Evolutionary conservation across 2,329 filamentous ascomycete species (phyloP).

Genomic region (Neonectria neomacrospora): DNA sequence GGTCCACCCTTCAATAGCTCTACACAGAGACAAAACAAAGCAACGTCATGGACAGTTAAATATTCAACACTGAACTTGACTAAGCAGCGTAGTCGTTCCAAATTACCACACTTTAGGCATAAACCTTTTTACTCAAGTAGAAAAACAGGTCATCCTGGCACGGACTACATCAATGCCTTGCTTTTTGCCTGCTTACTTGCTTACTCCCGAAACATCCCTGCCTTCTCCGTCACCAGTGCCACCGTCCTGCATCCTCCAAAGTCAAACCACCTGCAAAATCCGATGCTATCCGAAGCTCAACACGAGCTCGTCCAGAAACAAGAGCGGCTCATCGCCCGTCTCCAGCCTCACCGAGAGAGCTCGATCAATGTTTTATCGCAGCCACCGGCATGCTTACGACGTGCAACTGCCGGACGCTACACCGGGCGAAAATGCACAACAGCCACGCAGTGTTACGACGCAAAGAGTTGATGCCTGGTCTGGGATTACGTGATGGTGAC

Average conservation of each 20-base stretch:
- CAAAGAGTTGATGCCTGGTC: not conserved
- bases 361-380: constrained; percentile 33
- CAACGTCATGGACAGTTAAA: not conserved
- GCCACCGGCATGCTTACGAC: not conserved
- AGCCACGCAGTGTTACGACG: not conserved
- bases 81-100: not conserved
- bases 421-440: not conserved
- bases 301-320: not conserved
- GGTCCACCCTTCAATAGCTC: too few relatives aligned
- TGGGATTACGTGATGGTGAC: constrained; percentile 43
- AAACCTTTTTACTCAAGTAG: not conserved
- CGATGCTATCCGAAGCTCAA: not conserved
- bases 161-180: not conserved
- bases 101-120: not conserved
- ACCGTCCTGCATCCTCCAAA: not conserved
- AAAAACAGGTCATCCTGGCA: not conserved
- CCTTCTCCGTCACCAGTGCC: not conserved
- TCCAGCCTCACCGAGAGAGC: not conserved
- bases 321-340: not conserved
- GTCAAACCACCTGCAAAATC: not conserved
- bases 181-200: not conserved
- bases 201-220: not conserved
- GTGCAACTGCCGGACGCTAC: not conserved
- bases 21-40: not conserved
- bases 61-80: not conserved